Percentiles rank a stretch among this genome's conserved stretches.
phyloP scores from a whole-genome alignment of 140 eudicot species.

The Oenanthe javanica region DNA sequence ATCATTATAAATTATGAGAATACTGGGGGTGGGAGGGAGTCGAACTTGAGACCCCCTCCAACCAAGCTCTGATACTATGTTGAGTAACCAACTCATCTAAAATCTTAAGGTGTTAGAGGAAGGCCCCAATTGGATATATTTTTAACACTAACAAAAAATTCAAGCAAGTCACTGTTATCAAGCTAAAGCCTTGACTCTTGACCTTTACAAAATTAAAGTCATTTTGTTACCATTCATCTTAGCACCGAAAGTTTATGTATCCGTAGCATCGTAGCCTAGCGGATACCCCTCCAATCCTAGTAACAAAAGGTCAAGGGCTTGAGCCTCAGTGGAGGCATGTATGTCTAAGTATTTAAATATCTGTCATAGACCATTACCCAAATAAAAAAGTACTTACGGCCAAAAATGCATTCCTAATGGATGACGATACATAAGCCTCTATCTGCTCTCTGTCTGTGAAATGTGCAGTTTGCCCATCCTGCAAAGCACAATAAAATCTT shows the following conservation, averaged over 20 bases:
- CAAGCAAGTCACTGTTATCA: background rate
- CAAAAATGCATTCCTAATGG: conserved; percentile 74
- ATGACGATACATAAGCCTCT: conserved; percentile 67
- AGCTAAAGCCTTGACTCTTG: background rate
- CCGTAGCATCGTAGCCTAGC: background rate
- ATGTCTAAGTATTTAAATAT: background rate
- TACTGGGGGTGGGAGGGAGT: too few relatives aligned
- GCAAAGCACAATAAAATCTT: conserved; percentile 18
- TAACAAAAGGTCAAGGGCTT: background rate
- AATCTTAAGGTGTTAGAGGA: too few relatives aligned
- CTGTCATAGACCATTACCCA: background rate
- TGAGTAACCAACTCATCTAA: too few relatives aligned
- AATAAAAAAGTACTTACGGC: conserved; percentile 45
- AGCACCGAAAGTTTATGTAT: background rate
- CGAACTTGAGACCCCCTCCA: too few relatives aligned
- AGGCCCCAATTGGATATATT: too few relatives aligned
- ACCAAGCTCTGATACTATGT: too few relatives aligned
- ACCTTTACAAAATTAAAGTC: background rate
- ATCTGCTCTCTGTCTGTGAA: conserved; percentile 77
- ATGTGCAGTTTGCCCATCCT: conserved; percentile 51
- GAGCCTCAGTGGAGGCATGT: background rate
- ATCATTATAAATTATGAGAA: too few relatives aligned
- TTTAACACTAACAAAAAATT: background rate
- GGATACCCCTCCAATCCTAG: background rate
- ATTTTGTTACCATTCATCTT: background rate